A percentile compares a stretch with the other conserved stretches of the same genome.
phyloP scores from a whole-genome alignment of 768 basidiomycete species.

The Boletus speciosus region DNA sequence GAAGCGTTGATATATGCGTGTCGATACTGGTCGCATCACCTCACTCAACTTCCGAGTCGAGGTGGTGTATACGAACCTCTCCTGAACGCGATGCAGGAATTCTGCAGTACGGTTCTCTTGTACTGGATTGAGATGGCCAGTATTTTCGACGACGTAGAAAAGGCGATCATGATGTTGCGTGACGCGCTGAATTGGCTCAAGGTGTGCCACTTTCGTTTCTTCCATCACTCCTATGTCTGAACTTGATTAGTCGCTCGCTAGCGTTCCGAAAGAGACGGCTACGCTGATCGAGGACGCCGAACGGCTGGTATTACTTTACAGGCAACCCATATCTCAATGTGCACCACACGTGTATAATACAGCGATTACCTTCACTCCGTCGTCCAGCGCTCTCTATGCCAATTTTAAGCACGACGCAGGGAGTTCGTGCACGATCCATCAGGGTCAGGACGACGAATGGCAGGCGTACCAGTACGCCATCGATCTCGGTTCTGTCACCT shows the following conservation, averaged over 20 bases:
- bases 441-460: constrained; percentile 1
- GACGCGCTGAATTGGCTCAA: constrained; percentile 9
- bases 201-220: neutral
- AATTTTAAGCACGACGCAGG: constrained; percentile 12
- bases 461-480: constrained; percentile 3
- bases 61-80: constrained; percentile 3
- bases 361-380: constrained; percentile 7
- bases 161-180: constrained; percentile 10
- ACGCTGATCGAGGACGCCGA: constrained; percentile 11
- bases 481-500: constrained; percentile 1
- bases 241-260: neutral
- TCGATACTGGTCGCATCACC: constrained; percentile 19
- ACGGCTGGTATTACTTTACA: constrained; percentile 12
- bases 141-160: constrained; percentile 9
- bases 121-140: constrained; percentile 16
- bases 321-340: constrained; percentile 8
- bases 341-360: constrained; percentile 14
- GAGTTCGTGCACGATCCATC: neutral
- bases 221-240: neutral
- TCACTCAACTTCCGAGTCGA: constrained; percentile 7
- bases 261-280: neutral
- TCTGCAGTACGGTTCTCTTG: constrained; percentile 1
- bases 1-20: constrained; percentile 16
- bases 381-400: constrained; percentile 5
- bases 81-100: constrained; percentile 6